Conservation (phyloP, 345 rosid species). For the Dipteronia dyeriana region DNA sequence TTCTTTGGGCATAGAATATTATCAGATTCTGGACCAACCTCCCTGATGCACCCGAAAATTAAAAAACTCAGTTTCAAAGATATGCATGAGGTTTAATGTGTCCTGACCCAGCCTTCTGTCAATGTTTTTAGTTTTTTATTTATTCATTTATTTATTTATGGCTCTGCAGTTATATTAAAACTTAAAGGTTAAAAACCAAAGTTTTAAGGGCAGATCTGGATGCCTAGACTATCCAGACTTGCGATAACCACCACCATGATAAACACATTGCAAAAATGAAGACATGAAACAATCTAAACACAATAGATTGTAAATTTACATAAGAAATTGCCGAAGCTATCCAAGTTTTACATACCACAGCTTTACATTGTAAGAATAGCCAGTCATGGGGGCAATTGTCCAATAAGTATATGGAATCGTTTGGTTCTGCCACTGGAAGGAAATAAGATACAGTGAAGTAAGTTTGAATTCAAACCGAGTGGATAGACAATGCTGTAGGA, state of each 20-base stretch:
- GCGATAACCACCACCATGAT: not conserved
- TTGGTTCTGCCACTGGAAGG: conserved; percentile 83
- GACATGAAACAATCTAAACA: not conserved
- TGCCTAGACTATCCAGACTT: not conserved
- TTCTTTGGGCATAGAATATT: no score
- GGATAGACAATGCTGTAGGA: not conserved
- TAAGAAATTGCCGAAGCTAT: not conserved
- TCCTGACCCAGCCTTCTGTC: no score
- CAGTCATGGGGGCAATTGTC: conserved; percentile 98
- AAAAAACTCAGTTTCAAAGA: no score
- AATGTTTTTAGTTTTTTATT: no score
- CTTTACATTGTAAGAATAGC: conserved; percentile 95
- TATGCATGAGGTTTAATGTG: no score
- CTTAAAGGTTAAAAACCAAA: not conserved
- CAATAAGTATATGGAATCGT: conserved; percentile 75
- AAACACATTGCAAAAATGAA: not conserved
- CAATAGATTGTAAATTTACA: not conserved
- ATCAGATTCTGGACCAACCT: no score
- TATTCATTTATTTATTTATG: no score
- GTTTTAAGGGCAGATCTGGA: not conserved
- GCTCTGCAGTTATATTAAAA: not conserved
- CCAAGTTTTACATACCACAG: conserved; percentile 63
- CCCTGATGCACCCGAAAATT: no score
- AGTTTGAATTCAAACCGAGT: not conserved
- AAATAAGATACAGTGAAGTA: conserved; percentile 26